Evolutionary conservation across 805 yeast genomes (phyloP).

Genomic region (Candida orba): DNA sequence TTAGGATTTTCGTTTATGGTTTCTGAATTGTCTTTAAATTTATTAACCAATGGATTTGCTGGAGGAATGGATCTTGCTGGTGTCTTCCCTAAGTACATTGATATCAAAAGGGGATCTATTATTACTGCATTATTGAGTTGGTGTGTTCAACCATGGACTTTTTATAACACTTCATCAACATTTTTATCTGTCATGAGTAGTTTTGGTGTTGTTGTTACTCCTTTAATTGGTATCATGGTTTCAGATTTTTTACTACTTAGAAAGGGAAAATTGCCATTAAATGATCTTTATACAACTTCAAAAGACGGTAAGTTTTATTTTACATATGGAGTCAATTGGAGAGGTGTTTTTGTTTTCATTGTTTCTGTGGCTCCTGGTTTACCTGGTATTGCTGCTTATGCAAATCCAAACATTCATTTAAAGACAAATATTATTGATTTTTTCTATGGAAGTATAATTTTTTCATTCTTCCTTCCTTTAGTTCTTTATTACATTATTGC

Average conservation of each 20-base stretch:
- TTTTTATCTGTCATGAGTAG: slow-evolving; percentile 32
- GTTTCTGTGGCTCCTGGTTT: slow-evolving; percentile 30
- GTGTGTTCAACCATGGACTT: slow-evolving; percentile 34
- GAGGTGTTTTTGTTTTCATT: slow-evolving; percentile 23
- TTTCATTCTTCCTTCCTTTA: slow-evolving; percentile 25
- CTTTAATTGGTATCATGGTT: slow-evolving; percentile 28
- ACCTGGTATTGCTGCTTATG: slow-evolving; percentile 31
- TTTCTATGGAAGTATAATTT: slow-evolving; percentile 26
- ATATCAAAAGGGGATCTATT: slow-evolving; percentile 27
- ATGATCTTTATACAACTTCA: slow-evolving; percentile 28
- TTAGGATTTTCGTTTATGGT: slow-evolving; percentile 28
- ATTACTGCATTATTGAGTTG: slow-evolving; percentile 28
- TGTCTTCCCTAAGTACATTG: slow-evolving; percentile 15
- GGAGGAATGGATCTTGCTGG: slow-evolving; percentile 24
- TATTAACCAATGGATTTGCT: slow-evolving; percentile 31
- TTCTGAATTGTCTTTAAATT: slow-evolving; percentile 31
- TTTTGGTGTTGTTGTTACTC: slow-evolving; percentile 32
- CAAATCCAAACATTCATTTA: slow-evolving; percentile 20
- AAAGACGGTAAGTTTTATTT: slow-evolving; percentile 25
- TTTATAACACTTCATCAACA: slow-evolving; percentile 30
- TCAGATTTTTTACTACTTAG: slow-evolving; percentile 31
- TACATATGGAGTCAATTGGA: slow-evolving; percentile 26
- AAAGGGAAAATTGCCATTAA: slow-evolving; percentile 24
- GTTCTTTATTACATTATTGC: slow-evolving; percentile 20
- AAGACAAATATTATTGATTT: slow-evolving; percentile 21